phyloP scores from a whole-genome alignment of 441 rosid species.

The Adansonia grandidieri region DNA sequence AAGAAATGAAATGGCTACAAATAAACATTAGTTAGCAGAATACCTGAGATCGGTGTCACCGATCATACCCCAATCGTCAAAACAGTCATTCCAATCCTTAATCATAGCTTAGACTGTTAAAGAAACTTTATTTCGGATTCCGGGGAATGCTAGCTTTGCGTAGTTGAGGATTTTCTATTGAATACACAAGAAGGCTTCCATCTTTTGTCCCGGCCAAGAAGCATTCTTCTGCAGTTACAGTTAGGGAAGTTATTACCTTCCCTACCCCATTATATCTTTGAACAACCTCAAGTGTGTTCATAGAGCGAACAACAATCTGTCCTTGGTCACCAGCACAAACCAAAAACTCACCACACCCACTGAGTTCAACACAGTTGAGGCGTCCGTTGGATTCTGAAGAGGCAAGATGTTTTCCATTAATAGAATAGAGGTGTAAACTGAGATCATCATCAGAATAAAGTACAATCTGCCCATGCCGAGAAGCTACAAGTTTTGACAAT shows the following conservation, averaged over 20 bases:
- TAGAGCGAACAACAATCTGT: conserved; percentile 85
- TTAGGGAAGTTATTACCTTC: conserved; percentile 78
- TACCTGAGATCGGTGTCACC: conserved; percentile 38
- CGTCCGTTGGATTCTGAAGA: conserved; percentile 92
- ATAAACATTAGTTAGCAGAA: conserved; percentile 24
- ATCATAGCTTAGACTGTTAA: conserved; percentile 39
- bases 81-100: conserved; percentile 27
- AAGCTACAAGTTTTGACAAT: conserved; percentile 87
- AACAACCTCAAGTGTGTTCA: conserved; percentile 88
- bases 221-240: conserved; percentile 92
- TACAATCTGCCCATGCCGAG: conserved; percentile 81
- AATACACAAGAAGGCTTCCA: conserved; percentile 91
- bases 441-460: conserved; percentile 92
- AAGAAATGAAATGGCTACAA: conserved; percentile 10
- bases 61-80: conserved; percentile 20
- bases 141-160: conserved; percentile 57
- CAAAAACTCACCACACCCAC: conserved; percentile 87
- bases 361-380: conserved; percentile 90
- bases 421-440: conserved; percentile 86
- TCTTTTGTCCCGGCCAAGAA: conserved; percentile 97
- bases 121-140: conserved; percentile 52
- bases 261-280: conserved; percentile 79
- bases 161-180: conserved; percentile 83
- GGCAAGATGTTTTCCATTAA: conserved; percentile 95
- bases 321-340: conserved; percentile 99